phyloP scores from a whole-genome alignment of 768 basidiomycete genomes.

The Tephrocybe sp. region DNA sequence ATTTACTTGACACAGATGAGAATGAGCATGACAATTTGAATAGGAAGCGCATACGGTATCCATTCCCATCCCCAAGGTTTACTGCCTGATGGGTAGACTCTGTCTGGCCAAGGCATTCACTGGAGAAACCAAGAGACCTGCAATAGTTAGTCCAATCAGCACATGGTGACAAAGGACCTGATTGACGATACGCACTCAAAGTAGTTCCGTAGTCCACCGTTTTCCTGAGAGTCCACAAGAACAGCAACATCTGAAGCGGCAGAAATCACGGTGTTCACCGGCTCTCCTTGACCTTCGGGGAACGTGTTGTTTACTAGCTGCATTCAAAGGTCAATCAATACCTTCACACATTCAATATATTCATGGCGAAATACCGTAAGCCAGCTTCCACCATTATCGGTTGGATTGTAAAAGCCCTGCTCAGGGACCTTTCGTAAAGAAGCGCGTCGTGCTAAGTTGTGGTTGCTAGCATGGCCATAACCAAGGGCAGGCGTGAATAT shows the following conservation, averaged over 20 bases:
- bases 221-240: conserved; percentile 49
- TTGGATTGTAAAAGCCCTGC: conserved; percentile 60
- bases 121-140: conserved; percentile 69
- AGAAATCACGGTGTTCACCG: conserved; percentile 79
- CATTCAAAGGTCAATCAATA: conserved; percentile 1
- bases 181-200: conserved; percentile 55
- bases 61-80: conserved; percentile 82
- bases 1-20: conserved; percentile 46
- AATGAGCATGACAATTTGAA: neutral
- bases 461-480: conserved; percentile 7
- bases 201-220: conserved; percentile 83
- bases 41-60: conserved; percentile 49
- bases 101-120: conserved; percentile 85
- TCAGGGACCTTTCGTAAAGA: conserved; percentile 39
- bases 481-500: conserved; percentile 25
- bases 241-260: conserved; percentile 71
- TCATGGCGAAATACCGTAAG: conserved; percentile 54
- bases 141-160: neutral
- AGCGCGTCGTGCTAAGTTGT: conserved; percentile 10
- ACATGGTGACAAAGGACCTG: neutral
- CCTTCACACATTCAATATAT: neutral
- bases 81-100: conserved; percentile 65
- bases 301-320: conserved; percentile 56
- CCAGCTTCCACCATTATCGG: conserved; percentile 58
- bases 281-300: conserved; percentile 79